Conservation (phyloP, 441 rosid species). For the Lepidium campestre region DNA sequence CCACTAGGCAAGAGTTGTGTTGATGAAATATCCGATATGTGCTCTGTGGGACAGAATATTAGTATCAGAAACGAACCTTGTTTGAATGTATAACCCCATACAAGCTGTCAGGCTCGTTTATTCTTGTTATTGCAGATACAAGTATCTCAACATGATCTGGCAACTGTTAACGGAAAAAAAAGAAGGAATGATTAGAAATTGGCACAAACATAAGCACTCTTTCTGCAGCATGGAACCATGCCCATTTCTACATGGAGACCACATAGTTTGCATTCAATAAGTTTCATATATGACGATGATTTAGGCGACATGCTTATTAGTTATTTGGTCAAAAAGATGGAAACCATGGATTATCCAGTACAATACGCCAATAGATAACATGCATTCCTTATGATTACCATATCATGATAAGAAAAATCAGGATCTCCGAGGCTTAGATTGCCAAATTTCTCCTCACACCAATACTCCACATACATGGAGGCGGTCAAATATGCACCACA, state of each 20-base stretch:
- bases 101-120: constrained; percentile 95
- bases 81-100: constrained; percentile 91
- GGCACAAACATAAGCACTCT: neutral
- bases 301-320: neutral
- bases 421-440: constrained; percentile 78
- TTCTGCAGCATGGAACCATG: neutral
- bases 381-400: constrained; percentile 40
- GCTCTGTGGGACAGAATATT: neutral
- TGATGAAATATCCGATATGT: neutral
- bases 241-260: neutral
- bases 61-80: constrained; percentile 48
- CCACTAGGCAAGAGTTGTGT: neutral
- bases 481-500: constrained; percentile 91
- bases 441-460: constrained; percentile 92
- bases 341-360: constrained; percentile 3
- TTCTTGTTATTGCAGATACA: constrained; percentile 80
- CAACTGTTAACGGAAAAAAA: constrained; percentile 43
- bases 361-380: constrained; percentile 3
- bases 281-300: constrained; percentile 3
- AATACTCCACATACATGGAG: constrained; percentile 85
- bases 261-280: neutral
- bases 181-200: constrained; percentile 9
- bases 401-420: constrained; percentile 82
- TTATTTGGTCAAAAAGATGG: constrained; percentile 7
- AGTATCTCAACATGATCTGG: constrained; percentile 81